Base-by-base conservation (phyloP, 495 filamentous ascomycete genomes). In the Neurospora sp. region DNA sequence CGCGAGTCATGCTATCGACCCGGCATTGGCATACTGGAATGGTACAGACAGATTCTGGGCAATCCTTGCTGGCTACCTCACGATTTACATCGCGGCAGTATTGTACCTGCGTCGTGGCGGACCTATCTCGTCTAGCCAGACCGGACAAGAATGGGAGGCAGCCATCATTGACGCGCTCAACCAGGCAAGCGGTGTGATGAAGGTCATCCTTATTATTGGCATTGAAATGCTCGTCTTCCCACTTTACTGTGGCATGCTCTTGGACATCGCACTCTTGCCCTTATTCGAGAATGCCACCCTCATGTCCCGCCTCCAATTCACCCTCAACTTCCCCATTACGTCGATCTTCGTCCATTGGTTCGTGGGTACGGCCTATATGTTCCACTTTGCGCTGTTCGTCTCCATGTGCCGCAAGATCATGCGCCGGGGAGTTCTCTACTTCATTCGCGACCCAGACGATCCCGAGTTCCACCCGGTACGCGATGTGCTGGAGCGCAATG, bases 171-270 rank as follows among this genome's bases (percentile, higher is more conserved):
- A 98, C 74, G 83, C 90, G 1, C 86, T 99, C 27, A 88, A 93
- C 49, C 96, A 99, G 83, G 96, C 96, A 44, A 96, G 96, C 49
- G 96, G 96, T 4, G 94, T 99, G 14, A 90, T 97, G 87, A 99
- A 99, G 80, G 96, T 99, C 18, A 96, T 99, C 49, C 85, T 98
- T 35, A 99, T 99, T 76, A 99, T 99, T 74, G 93, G 94, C 73
- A 98, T 98, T 79, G 96, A 99, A 84, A 99, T 99, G 96, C 92
- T 99, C 46, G 88, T 93, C 20, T 99, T 99, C 79, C 96, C 96
- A 0, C 84, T 99, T 9, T 98, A 98, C 79, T 99, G 96, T 78
- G 96, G 96, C 31, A 83, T 97, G 69, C 87, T 99, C 6, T 89
- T 98, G 38, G 96, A 99, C 80, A 74, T 94, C 44, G 96, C 96